Evolutionary conservation across 306 rosid genomes (phyloP).

Genomic region (Trifolium pratense): DNA sequence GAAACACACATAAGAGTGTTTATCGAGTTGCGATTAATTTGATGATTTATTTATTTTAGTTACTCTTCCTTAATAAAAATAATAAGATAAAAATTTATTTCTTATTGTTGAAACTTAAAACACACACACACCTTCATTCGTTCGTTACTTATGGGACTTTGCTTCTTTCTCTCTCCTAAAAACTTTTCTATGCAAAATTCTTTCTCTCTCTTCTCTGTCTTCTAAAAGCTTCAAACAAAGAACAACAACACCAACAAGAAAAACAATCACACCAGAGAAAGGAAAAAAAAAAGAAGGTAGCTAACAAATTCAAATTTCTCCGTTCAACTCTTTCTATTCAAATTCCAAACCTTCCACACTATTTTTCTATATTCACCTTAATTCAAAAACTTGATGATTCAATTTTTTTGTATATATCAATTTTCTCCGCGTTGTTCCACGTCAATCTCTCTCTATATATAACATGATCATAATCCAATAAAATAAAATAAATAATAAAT

Average conservation of each 20-base stretch:
- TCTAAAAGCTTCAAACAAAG: constrained; percentile 42
- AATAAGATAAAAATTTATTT: constrained; percentile 8
- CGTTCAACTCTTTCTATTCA: background rate
- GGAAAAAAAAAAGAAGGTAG: constrained; percentile 48
- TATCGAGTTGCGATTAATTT: too few relatives aligned
- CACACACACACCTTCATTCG: background rate
- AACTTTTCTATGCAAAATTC: constrained; percentile 16
- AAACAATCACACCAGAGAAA: background rate
- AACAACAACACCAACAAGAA: constrained; percentile 7
- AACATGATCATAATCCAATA: background rate
- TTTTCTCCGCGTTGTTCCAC: constrained; percentile 18
- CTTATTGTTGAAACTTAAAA: constrained; percentile 19
- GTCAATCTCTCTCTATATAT: background rate
- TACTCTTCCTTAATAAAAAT: background rate
- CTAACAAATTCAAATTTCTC: constrained; percentile 28
- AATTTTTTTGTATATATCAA: background rate
- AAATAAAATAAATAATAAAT: background rate
- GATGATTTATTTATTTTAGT: too few relatives aligned
- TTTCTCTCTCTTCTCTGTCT: constrained; percentile 43
- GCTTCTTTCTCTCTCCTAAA: constrained; percentile 42
- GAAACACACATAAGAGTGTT: too few relatives aligned
- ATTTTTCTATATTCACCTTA: background rate
- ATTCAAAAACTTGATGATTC: constrained; percentile 4
- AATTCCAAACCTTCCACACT: background rate
- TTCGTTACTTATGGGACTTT: constrained; percentile 50